These are phyloP conservation scores for Chernovozyma aurita DNA, from an alignment of 1,139 yeast species.

Conservation along the genomic window DNA sequence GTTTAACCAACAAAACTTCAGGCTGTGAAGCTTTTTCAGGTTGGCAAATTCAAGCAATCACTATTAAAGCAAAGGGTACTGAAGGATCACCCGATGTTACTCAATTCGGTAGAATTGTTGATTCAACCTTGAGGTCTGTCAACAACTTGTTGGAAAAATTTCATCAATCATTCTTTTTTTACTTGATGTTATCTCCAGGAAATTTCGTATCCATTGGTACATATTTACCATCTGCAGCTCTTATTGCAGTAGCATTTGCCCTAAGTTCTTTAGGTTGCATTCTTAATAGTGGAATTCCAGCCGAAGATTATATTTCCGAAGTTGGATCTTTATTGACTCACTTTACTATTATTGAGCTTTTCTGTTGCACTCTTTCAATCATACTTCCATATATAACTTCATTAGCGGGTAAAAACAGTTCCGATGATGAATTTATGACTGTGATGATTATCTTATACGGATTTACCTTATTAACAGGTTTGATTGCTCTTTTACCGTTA, in stretches of 20 bases:
- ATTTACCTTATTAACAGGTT: conserved; percentile 16
- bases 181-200: conserved; percentile 72
- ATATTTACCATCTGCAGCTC: conserved; percentile 81
- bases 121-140: conserved; percentile 81
- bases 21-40: conserved; percentile 94
- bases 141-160: conserved; percentile 92
- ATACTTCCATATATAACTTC: conserved; percentile 23
- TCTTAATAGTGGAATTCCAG: conserved; percentile 36
- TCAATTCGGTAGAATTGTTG: conserved; percentile 86
- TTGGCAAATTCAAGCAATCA: conserved; percentile 91
- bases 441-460: conserved; percentile 4
- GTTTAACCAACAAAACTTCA: conserved; percentile 47
- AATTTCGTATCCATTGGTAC: conserved; percentile 91
- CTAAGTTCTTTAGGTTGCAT: conserved; percentile 63
- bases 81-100: conserved; percentile 72
- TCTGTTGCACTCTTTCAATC: conserved; percentile 25
- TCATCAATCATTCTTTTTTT: conserved; percentile 95
- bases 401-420: conserved; percentile 8
- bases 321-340: conserved; percentile 24
- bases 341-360: conserved; percentile 32
- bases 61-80: conserved; percentile 63
- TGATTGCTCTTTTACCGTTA: conserved; percentile 18
- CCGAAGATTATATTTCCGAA: conserved; percentile 20
- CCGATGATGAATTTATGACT: conserved; percentile 2
- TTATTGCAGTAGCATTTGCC: conserved; percentile 67